Base-by-base conservation (phyloP, 1,284 basidiomycete species). In the Neolentinus lepideus region DNA sequence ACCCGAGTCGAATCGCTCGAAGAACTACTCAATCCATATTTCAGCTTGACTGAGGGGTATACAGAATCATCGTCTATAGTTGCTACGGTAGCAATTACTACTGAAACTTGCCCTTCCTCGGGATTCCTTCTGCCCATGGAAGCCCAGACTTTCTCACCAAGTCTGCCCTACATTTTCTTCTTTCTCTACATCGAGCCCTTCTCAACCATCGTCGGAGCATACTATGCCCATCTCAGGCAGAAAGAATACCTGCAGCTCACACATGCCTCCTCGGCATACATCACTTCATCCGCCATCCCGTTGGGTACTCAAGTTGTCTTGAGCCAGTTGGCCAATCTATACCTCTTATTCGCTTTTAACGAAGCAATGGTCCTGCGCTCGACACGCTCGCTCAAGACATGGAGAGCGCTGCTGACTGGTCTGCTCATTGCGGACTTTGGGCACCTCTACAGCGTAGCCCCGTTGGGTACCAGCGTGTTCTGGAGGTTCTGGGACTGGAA, bases 181-280 rank as follows among this genome's bases (percentile, higher is more conserved):
- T 80, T 80, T 61, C 68, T 79, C 33, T 78, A 76, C 62, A 69
- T 80, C 53, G 78, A 81, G 63, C 79, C 78, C 10, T 57, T 79
- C 35, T 78, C 78, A 1, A 76, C 78, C 1, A 66, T 80, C 21
- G 71, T 73, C 10, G 78, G 77, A 24, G 72, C 78, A 21, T 76
- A 72, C 64, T 79, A 77, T 63, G 76, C 77, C 21, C 74, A 70
- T 14, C 62, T 71, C 35, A 60, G 62, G 19, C 76, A 75, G 0
- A 46, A 61, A 1, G 67, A 69, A 3, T 80, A 80, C 64, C 67
- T 80, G 48, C 68, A 72, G 56, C 71, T 77, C 57, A 59, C 66
- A 19, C 60, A 69, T 35, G 56, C 64, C 2, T 51, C 55, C 29
- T 12, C 63, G 3, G 43, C 58, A 29, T 26, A 57, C 31, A 12